Percentiles rank a stretch among this genome's conserved stretches.
Conservation (phyloP, 352 stramenopile species). For the Plasmopara viticola region DNA sequence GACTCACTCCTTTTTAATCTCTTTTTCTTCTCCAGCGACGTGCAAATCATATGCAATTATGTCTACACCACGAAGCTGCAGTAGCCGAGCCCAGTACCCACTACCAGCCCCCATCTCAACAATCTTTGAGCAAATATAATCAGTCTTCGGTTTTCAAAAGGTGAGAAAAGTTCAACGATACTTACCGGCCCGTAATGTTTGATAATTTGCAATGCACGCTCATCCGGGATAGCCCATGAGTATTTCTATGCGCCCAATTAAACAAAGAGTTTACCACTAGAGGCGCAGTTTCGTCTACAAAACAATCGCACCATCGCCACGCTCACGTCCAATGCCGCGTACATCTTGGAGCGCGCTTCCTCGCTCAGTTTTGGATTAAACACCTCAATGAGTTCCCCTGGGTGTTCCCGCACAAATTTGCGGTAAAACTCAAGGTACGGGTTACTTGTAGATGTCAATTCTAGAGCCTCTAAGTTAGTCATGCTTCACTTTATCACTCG, state of each 20-base stretch:
- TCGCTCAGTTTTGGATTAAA: constrained; percentile 69
- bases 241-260: constrained; percentile 60
- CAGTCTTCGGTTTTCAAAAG: too few relatives aligned
- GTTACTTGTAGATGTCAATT: constrained; percentile 61
- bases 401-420: constrained; percentile 49
- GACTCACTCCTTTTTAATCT: constrained; percentile 13
- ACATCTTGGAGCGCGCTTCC: constrained; percentile 61
- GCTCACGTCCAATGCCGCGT: constrained; percentile 64
- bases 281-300: neutral
- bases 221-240: constrained; percentile 89
- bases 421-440: constrained; percentile 79
- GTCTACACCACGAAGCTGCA: constrained; percentile 77
- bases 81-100: constrained; percentile 79
- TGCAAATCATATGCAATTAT: constrained; percentile 85
- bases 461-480: constrained; percentile 12
- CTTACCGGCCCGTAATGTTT: constrained; percentile 83
- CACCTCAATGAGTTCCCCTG: constrained; percentile 55
- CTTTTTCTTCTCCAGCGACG: constrained; percentile 49
- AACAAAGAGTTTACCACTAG: constrained; percentile 6
- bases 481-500: constrained; percentile 3
- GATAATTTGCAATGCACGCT: constrained; percentile 84
- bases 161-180: too few relatives aligned
- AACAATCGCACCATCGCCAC: constrained; percentile 62
- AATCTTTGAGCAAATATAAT: constrained; percentile 42
- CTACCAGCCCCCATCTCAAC: constrained; percentile 89